phyloP scores from a whole-genome alignment of 1,284 basidiomycete genomes.

The Austroboletus niveus region DNA sequence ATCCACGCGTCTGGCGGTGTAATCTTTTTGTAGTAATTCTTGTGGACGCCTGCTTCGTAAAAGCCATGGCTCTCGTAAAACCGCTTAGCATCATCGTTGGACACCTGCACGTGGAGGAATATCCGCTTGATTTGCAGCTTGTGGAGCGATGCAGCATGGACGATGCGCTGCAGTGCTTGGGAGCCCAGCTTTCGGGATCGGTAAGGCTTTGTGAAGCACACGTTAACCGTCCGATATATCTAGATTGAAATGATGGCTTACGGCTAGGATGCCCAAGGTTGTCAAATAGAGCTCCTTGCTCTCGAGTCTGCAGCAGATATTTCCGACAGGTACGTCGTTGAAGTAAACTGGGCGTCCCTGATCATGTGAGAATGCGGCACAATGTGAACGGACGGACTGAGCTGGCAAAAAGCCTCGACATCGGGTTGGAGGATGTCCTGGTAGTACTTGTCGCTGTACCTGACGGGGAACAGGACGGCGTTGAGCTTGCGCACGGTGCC shows the following conservation, averaged over 20 bases:
- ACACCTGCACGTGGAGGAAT: constrained; percentile 78
- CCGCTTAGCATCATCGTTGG: constrained; percentile 65
- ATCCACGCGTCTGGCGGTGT: constrained; percentile 77
- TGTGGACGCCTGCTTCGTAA: constrained; percentile 55
- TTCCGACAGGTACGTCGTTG: constrained; percentile 82
- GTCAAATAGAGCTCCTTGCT: constrained; percentile 72
- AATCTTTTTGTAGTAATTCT: constrained; percentile 83
- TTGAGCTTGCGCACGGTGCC: constrained; percentile 80
- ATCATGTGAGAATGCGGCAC: constrained; percentile 23
- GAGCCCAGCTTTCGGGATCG: constrained; percentile 71
- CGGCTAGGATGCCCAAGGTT: constrained; percentile 82
- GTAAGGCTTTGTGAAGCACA: constrained; percentile 58
- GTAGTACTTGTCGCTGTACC: constrained; percentile 82
- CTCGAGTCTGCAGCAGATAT: constrained; percentile 77
- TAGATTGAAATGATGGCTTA: constrained; percentile 40
- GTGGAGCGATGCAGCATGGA: constrained; percentile 57
- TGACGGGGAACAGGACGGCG: constrained; percentile 77
- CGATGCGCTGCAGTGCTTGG: constrained; percentile 59
- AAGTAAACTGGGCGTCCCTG: constrained; percentile 62
- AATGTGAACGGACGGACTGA: constrained; percentile 46
- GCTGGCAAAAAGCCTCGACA: constrained; percentile 77
- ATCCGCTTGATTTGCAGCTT: constrained; percentile 61
- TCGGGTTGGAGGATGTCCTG: constrained; percentile 67
- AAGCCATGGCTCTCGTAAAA: constrained; percentile 83
- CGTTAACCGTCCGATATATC: constrained; percentile 14